These are phyloP conservation scores for Nicotiana rustica DNA, from an alignment of 305 asterid genomes.

Conservation along the genomic window DNA sequence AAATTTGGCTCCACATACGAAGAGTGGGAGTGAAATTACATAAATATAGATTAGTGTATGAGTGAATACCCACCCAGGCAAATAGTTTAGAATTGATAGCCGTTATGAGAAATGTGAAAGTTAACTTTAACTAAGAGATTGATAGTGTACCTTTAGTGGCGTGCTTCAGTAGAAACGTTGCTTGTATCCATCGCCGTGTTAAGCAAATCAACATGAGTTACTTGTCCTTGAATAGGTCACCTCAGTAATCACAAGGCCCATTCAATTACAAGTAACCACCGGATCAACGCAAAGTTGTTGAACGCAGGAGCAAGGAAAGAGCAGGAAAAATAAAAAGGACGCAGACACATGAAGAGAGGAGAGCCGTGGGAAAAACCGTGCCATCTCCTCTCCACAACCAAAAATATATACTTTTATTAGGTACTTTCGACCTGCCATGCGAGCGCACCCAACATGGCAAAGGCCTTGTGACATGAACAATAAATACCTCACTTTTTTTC, in stretches of 20 bases:
- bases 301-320: neutral
- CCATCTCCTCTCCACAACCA: neutral
- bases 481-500: neutral
- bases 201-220: neutral
- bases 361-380: slow-evolving; percentile 29
- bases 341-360: neutral
- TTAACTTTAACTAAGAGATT: neutral
- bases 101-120: neutral
- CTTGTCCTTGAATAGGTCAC: neutral
- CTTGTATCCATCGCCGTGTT: neutral
- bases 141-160: slow-evolving; percentile 16
- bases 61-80: neutral
- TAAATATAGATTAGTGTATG: neutral
- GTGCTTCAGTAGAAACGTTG: neutral
- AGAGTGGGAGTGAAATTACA: neutral
- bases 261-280: neutral
- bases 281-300: neutral
- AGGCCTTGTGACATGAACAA: slow-evolving; percentile 29
- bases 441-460: slow-evolving; percentile 49
- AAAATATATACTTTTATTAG: slow-evolving; percentile 30
- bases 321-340: neutral
- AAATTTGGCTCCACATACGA: too few relatives aligned
- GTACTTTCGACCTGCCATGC: slow-evolving; percentile 41
- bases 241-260: neutral
- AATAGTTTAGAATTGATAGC: neutral